phyloP scores from a whole-genome alignment of 257 asterid genomes.

The Solanum appendiculatum region DNA sequence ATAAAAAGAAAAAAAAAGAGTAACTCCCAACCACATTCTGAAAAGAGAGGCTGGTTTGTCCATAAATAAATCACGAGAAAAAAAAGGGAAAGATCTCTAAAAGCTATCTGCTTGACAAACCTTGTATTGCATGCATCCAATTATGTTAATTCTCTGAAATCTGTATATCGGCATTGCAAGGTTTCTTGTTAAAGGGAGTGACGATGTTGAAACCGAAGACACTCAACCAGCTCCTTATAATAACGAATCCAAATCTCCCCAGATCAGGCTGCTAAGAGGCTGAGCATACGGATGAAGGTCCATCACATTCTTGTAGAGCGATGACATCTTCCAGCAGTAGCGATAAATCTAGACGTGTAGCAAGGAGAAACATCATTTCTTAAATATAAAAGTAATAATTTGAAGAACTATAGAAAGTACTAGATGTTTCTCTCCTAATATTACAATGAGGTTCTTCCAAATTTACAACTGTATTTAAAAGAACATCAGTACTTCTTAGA shows the following conservation, averaged over 20 bases:
- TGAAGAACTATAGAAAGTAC: background rate
- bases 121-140: background rate
- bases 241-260: background rate
- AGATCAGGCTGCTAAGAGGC: conserved; percentile 18
- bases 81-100: background rate
- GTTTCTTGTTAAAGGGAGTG: conserved; percentile 7
- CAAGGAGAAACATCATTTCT: background rate
- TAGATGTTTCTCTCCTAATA: background rate
- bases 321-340: background rate
- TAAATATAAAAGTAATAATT: background rate
- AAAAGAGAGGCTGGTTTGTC: background rate
- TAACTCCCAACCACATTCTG: background rate
- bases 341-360: background rate
- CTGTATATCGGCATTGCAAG: background rate
- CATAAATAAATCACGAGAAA: no score
- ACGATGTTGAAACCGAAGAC: background rate
- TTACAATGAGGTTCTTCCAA: background rate
- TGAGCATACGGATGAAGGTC: background rate
- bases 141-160: background rate
- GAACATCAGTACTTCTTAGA: background rate
- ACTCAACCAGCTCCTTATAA: background rate
- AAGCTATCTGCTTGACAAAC: background rate
- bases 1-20: background rate
- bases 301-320: no score
- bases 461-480: background rate